Evolutionary conservation across 495 filamentous ascomycete genomes (phyloP).

Genomic region (Bacidia rubella): DNA sequence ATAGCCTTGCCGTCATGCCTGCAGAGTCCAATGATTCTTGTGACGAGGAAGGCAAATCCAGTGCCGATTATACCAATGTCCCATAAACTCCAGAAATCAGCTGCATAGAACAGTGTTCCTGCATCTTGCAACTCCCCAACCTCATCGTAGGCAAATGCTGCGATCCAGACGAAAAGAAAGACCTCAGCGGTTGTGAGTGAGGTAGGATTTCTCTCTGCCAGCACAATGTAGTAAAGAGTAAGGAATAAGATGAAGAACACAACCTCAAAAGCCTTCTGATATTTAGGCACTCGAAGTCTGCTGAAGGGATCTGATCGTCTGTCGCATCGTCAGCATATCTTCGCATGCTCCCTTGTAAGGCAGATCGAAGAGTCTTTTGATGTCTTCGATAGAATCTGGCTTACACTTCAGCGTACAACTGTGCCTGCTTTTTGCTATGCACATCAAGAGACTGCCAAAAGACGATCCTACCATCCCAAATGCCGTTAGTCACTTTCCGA

Average conservation of each 20-base stretch:
- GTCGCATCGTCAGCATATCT: constrained; percentile 14
- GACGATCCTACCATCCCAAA: constrained; percentile 84
- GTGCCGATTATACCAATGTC: constrained; percentile 80
- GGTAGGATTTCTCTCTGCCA: constrained; percentile 45
- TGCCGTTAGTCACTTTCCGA: constrained; percentile 75
- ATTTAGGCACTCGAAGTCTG: constrained; percentile 76
- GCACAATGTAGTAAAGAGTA: constrained; percentile 69
- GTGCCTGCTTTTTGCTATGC: constrained; percentile 64
- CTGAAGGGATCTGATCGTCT: constrained; percentile 66
- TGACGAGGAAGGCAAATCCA: constrained; percentile 55
- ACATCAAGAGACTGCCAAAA: constrained; percentile 80
- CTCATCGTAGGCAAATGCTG: constrained; percentile 80
- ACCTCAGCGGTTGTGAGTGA: constrained; percentile 38
- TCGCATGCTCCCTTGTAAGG: not conserved
- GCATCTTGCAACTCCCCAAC: constrained; percentile 71
- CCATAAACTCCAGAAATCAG: constrained; percentile 85
- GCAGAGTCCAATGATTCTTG: constrained; percentile 58
- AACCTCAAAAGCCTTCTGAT: constrained; percentile 81
- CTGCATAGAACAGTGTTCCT: constrained; percentile 66
- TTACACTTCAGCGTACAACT: constrained; percentile 56
- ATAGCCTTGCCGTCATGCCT: constrained; percentile 41
- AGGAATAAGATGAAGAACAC: constrained; percentile 75
- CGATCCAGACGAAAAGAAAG: constrained; percentile 54
- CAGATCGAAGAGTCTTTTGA: not conserved
- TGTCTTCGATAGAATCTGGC: too few relatives aligned